Base-by-base conservation (phyloP, 1,139 yeast genomes). In the Yamadazyma oceani region DNA sequence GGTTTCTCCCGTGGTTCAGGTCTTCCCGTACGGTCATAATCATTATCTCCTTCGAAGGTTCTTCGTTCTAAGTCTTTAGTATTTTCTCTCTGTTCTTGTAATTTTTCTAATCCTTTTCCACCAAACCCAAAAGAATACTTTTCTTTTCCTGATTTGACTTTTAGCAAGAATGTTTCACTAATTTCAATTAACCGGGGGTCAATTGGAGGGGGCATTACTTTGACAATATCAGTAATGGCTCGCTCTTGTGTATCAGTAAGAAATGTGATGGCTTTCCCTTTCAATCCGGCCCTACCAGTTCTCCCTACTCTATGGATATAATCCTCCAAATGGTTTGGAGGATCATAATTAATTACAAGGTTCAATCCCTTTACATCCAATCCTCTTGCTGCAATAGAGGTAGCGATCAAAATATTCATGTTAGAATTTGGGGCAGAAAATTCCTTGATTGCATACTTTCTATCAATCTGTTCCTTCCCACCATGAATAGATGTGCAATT, bases 291-390 rank as follows among this genome's bases (percentile, higher is more conserved):
- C 43, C 99, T 71, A 0, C 97, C 99, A 0, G 99, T 94, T 46
- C 99, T 70, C 0, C 99, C 99, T 0, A 90, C 96, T 21, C 98
- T 73, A 60, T 92, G 99, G 5, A 94, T 95, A 54, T 92, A 92
- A 57, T 94, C 98, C 45, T 95, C 97, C 75, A 90, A 76, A 46
- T 92, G 96, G 46, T 76, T 85, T 0, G 97, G 96, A 0, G 96
- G 82, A 56, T 92, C 96, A 55, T 78, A 92, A 49, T 92, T 86
- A 8, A 92, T 69, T 2, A 92, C 97, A 31, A 89, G 61, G 39
- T 80, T 80, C 25, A 92, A 73, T 22, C 83, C 85, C 40, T 87
- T 85, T 10, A 94, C 96, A 61, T 92, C 97, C 23, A 92, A 64
- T 0, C 99, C 99, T 45, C 99, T 70, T 0, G 98, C 96, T 2